Percentiles rank a stretch among this genome's conserved stretches.
Evolutionary conservation across 2,329 filamentous ascomycete species (phyloP).

Genomic region (Aspergillus tubingensis): DNA sequence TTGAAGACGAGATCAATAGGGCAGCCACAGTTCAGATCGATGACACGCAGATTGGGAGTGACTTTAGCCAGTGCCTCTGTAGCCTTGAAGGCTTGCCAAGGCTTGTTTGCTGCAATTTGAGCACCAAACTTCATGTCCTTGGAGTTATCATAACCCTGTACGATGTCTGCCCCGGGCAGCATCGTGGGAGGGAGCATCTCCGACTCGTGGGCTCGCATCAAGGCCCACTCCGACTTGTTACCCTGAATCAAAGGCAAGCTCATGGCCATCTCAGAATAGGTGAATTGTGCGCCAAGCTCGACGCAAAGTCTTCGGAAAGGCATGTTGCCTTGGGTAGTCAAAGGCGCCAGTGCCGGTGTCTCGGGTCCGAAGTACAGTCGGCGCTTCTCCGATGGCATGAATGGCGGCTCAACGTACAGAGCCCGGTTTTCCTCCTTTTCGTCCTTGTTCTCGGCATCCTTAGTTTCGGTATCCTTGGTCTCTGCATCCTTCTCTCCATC

Average conservation of each 20-base stretch:
- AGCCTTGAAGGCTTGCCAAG: constrained; percentile 85
- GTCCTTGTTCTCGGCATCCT: constrained; percentile 41
- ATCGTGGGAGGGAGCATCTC: constrained; percentile 74
- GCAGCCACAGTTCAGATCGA: constrained; percentile 96
- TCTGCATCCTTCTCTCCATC: constrained; percentile 30
- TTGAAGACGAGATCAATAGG: constrained; percentile 94
- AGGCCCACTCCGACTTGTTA: constrained; percentile 87
- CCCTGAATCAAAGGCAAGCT: constrained; percentile 86
- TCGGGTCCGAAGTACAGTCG: constrained; percentile 91
- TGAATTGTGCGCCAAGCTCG: constrained; percentile 85
- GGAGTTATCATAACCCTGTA: constrained; percentile 77
- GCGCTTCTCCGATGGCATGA: constrained; percentile 90
- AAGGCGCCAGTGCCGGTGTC: constrained; percentile 87
- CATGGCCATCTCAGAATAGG: constrained; percentile 99
- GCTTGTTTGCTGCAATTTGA: constrained; percentile 90
- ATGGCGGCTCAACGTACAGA: constrained; percentile 78
- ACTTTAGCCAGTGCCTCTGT: constrained; percentile 76
- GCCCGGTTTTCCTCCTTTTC: constrained; percentile 71
- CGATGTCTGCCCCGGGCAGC: constrained; percentile 55
- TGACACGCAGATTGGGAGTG: constrained; percentile 80
- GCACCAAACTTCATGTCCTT: constrained; percentile 86
- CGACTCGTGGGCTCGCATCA: constrained; percentile 87
- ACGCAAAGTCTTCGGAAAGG: constrained; percentile 90
- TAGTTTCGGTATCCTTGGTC: constrained; percentile 32
- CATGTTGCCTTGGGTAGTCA: constrained; percentile 95